Evolutionary conservation across 202 grass and related monocot species (phyloP).

Genomic region (Digitaria exilis): DNA sequence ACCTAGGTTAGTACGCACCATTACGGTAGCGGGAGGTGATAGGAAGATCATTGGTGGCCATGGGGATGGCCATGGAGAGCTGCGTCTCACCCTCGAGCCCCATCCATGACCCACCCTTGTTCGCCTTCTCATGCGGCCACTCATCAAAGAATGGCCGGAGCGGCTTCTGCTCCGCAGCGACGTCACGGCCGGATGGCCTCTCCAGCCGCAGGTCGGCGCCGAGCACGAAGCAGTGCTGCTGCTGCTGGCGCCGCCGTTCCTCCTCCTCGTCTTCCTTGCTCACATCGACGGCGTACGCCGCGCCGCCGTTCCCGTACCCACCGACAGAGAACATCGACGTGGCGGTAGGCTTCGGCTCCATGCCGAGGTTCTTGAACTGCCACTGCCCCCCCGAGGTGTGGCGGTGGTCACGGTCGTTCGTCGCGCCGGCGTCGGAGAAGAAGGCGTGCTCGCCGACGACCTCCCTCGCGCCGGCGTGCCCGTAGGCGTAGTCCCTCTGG

Average conservation of each 20-base stretch:
- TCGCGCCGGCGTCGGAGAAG: conserved; percentile 51
- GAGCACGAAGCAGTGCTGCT: conserved; percentile 93
- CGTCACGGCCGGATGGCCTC: conserved; percentile 39
- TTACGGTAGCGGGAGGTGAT: conserved; percentile 60
- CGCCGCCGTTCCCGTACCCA: conserved; percentile 17
- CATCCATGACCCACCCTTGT: conserved; percentile 69
- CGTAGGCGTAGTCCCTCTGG: conserved; percentile 57
- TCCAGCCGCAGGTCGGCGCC: conserved; percentile 82
- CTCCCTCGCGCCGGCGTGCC: conserved; percentile 56
- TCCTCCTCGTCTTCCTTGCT: conserved; percentile 54
- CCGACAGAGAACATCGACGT: conserved; percentile 23
- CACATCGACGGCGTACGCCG: conserved; percentile 30
- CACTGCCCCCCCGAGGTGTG: conserved; percentile 45
- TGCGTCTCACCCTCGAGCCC: conserved; percentile 84
- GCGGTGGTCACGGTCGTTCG: conserved; percentile 50
- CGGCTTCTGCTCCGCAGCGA: conserved; percentile 49
- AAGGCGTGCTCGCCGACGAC: conserved; percentile 79
- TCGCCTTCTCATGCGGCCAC: conserved; percentile 73
- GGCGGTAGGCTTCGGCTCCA: conserved; percentile 33
- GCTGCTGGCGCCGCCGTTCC: conserved; percentile 39
- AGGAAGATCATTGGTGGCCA: conserved; percentile 66
- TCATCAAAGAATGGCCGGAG: conserved; percentile 89
- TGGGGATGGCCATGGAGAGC: conserved; percentile 94
- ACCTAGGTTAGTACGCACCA: conserved; percentile 36
- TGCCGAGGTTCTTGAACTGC: conserved; percentile 83